Evolutionary conservation across 768 basidiomycete species (phyloP).

Genomic region (Boletus rubroflammeus): DNA sequence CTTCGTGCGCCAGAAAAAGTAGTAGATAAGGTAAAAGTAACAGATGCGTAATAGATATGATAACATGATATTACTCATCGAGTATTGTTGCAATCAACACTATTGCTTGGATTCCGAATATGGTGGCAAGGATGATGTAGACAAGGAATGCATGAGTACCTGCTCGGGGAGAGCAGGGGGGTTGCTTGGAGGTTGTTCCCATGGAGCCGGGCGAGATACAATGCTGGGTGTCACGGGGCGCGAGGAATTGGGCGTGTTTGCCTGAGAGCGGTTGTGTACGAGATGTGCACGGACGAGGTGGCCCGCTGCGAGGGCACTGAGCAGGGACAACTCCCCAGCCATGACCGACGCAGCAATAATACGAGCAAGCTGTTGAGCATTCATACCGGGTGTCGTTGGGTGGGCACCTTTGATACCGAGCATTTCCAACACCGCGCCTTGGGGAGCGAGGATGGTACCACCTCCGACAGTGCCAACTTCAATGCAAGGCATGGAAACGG

Average conservation of each 20-base stretch:
- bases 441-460: conserved; percentile 89
- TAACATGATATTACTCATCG: conserved; percentile 4
- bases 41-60: conserved; percentile 23
- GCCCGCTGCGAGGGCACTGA: conserved; percentile 91
- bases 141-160: conserved; percentile 33
- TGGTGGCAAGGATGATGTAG: conserved; percentile 42
- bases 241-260: conserved; percentile 70
- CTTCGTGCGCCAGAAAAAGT: conserved; percentile 3
- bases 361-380: conserved; percentile 85
- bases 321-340: conserved; percentile 92
- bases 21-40: conserved; percentile 25
- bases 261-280: conserved; percentile 83
- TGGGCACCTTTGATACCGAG: conserved; percentile 92
- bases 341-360: conserved; percentile 91
- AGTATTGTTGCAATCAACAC: neutral
- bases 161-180: conserved; percentile 2
- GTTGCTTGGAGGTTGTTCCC: conserved; percentile 22
- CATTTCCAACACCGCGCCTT: conserved; percentile 88
- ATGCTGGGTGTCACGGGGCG: conserved; percentile 58
- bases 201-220: conserved; percentile 17
- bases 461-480: conserved; percentile 99
- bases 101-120: conserved; percentile 34
- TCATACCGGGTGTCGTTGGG: conserved; percentile 78
- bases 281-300: conserved; percentile 93
- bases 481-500: conserved; percentile 97